Conservation (phyloP, 768 basidiomycete species). For the Serendipita sp. region DNA sequence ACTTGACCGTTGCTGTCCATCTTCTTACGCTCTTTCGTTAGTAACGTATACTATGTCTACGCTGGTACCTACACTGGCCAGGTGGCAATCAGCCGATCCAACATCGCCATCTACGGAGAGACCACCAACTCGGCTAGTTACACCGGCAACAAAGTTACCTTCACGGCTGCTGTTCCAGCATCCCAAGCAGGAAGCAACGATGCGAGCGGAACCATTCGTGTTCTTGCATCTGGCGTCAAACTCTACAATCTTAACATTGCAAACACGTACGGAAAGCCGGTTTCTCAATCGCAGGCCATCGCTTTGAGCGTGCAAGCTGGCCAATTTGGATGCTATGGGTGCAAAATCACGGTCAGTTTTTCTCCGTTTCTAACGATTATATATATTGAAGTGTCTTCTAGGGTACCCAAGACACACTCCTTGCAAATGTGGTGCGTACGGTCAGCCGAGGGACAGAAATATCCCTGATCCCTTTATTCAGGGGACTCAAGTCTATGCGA, state of each 20-base stretch:
- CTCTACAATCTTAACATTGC: slow-evolving; percentile 9
- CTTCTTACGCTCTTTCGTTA: too few species aligned
- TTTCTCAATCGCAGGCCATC: slow-evolving; percentile 3
- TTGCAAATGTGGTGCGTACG: not conserved
- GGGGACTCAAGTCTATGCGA: slow-evolving; percentile 31
- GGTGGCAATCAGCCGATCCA: not conserved
- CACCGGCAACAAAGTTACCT: slow-evolving; percentile 6
- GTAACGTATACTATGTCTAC: too few species aligned
- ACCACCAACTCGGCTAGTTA: not conserved
- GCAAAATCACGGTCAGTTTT: slow-evolving; percentile 2
- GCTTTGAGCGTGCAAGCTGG: slow-evolving; percentile 7
- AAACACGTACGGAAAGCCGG: slow-evolving; percentile 11
- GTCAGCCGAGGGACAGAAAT: too few species aligned
- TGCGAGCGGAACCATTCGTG: slow-evolving; percentile 11
- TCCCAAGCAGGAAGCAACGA: slow-evolving; percentile 11
- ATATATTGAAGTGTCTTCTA: not conserved
- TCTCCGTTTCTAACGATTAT: not conserved
- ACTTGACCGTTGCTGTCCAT: too few species aligned
- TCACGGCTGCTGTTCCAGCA: slow-evolving; percentile 10
- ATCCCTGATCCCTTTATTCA: slow-evolving; percentile 4
- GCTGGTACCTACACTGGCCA: too few species aligned
- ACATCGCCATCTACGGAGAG: slow-evolving; percentile 4
- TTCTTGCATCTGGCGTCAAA: slow-evolving; percentile 10
- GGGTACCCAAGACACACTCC: not conserved
- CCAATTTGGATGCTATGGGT: slow-evolving; percentile 6